These are phyloP conservation scores for Ustilago trichophora DNA, from an alignment of 1,284 basidiomycete genomes.

Conservation along the genomic window DNA sequence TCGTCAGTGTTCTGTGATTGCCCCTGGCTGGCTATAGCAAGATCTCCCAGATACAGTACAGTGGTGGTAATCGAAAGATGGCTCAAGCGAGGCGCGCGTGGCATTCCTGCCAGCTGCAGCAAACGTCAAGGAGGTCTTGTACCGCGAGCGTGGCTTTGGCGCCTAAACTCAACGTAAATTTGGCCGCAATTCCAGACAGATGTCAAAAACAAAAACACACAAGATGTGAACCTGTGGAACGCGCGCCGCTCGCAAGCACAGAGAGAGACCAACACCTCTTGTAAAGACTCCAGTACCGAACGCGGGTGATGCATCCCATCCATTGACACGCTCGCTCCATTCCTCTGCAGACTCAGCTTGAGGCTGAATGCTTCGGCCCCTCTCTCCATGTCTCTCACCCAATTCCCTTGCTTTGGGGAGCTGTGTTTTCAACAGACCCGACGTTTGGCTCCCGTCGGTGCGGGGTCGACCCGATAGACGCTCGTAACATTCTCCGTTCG, in stretches of 20 bases:
- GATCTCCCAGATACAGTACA: no score
- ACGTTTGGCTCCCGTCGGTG: neutral
- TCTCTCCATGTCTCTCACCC: no score
- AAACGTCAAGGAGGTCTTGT: slow-evolving; percentile 9
- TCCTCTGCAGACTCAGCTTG: slow-evolving; percentile 7
- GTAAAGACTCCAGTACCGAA: slow-evolving; percentile 5
- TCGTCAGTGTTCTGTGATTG: no score
- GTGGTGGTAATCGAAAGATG: no score
- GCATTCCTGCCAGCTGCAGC: slow-evolving; percentile 25
- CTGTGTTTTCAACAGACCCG: neutral
- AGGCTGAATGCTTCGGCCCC: neutral
- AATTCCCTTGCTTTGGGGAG: no score
- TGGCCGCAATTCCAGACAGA: neutral
- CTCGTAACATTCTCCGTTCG: slow-evolving; percentile 10
- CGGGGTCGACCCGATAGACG: neutral
- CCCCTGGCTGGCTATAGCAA: no score
- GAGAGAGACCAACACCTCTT: neutral
- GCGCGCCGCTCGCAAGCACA: neutral
- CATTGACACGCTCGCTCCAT: slow-evolving; percentile 28
- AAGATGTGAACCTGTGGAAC: neutral
- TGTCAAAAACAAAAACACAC: no score
- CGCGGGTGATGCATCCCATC: slow-evolving; percentile 23
- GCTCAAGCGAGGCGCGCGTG: slow-evolving; percentile 17
- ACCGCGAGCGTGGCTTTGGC: slow-evolving; percentile 1
- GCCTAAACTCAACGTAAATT: no score